phyloP scores from a whole-genome alignment of 1,284 basidiomycete genomes.

The Apiotrichum porosum region DNA sequence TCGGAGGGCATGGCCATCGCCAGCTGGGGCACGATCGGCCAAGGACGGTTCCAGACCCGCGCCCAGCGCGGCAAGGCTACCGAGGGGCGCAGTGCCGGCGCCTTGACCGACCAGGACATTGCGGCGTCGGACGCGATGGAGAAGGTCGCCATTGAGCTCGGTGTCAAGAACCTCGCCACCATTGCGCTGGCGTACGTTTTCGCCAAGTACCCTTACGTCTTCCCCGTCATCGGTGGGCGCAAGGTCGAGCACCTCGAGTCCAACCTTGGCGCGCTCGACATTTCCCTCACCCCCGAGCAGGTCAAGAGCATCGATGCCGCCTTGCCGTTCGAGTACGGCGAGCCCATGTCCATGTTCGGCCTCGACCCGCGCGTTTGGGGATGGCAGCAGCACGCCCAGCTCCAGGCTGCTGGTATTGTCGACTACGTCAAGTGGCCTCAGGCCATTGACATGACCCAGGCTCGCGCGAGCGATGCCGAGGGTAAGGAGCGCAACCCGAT shows the following conservation, averaged over 20 bases:
- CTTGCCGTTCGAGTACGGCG: slow-evolving; percentile 34
- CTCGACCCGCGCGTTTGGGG: slow-evolving; percentile 19
- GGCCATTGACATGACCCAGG: slow-evolving; percentile 12
- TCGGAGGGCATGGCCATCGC: slow-evolving; percentile 50
- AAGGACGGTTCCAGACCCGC: slow-evolving; percentile 47
- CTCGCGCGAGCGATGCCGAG: slow-evolving; percentile 14
- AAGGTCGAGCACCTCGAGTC: slow-evolving; percentile 39
- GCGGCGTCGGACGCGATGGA: slow-evolving; percentile 37
- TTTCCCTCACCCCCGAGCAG: slow-evolving; percentile 42
- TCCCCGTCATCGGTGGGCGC: slow-evolving; percentile 47
- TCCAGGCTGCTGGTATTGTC: slow-evolving; percentile 15
- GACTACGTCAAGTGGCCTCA: slow-evolving; percentile 16
- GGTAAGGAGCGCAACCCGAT: slow-evolving; percentile 5
- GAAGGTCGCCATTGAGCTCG: slow-evolving; percentile 40
- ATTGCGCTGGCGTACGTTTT: slow-evolving; percentile 34
- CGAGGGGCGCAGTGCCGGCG: slow-evolving; percentile 12
- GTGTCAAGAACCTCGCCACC: slow-evolving; percentile 23
- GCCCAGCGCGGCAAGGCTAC: slow-evolving; percentile 40
- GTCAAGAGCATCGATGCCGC: slow-evolving; percentile 40
- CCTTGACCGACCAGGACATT: slow-evolving; percentile 20
- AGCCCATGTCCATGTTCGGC: slow-evolving; percentile 18
- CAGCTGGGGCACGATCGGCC: slow-evolving; percentile 49
- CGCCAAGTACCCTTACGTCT: slow-evolving; percentile 3
- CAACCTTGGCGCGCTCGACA: slow-evolving; percentile 42
- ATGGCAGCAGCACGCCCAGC: slow-evolving; percentile 17